These are phyloP conservation scores for Spathaspora gorwiae DNA, from an alignment of 805 yeast species.

Conservation along the genomic window DNA sequence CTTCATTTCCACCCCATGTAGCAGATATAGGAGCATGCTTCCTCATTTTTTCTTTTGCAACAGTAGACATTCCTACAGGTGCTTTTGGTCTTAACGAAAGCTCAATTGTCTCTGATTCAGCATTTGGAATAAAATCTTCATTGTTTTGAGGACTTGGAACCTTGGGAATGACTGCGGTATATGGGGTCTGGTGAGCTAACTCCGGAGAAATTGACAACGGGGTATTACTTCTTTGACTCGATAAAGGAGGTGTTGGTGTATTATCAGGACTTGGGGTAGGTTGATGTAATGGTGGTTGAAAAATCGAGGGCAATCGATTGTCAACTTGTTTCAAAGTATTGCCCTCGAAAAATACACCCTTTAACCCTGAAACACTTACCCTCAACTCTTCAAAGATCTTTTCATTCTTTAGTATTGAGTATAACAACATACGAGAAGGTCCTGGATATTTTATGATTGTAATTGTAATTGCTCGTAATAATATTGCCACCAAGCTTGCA, in stretches of 20 bases:
- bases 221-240: not conserved
- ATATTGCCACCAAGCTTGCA: slow-evolving; percentile 53
- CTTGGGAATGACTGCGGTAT: not conserved
- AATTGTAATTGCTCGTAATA: slow-evolving; percentile 54
- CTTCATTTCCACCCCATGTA: slow-evolving; percentile 56
- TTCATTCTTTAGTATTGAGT: slow-evolving; percentile 42
- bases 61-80: slow-evolving; percentile 59
- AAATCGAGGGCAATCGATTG: slow-evolving; percentile 4
- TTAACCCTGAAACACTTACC: slow-evolving; percentile 27
- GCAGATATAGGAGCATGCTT: slow-evolving; percentile 44
- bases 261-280: not conserved
- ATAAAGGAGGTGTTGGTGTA: slow-evolving; percentile 1
- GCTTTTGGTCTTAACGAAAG: slow-evolving; percentile 44
- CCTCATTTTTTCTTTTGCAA: slow-evolving; percentile 51
- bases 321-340: slow-evolving; percentile 12
- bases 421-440: slow-evolving; percentile 52
- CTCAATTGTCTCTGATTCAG: slow-evolving; percentile 25
- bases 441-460: slow-evolving; percentile 47
- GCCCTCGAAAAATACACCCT: slow-evolving; percentile 20
- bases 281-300: not conserved
- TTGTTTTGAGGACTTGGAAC: not conserved
- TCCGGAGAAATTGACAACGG: not conserved
- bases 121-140: not conserved
- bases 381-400: slow-evolving; percentile 32
- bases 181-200: not conserved